Evolutionary conservation across 768 basidiomycete genomes (phyloP).

Genomic region (Tylopilus rubrobrunneus): DNA sequence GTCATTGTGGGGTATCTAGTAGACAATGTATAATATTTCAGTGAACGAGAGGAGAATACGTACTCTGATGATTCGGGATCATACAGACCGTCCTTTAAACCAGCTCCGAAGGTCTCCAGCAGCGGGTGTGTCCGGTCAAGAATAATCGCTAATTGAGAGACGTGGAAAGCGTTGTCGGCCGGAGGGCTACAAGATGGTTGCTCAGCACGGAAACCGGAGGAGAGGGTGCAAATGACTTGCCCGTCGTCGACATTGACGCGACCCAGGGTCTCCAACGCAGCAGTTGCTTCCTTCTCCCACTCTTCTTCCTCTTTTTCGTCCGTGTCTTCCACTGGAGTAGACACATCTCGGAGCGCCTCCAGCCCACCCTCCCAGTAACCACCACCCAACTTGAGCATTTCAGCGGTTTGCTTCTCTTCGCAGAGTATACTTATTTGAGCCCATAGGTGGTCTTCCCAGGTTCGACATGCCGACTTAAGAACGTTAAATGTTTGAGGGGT

Average conservation of each 20-base stretch:
- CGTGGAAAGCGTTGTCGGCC: conserved; percentile 74
- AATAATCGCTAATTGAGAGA: conserved; percentile 78
- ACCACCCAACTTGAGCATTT: conserved; percentile 59
- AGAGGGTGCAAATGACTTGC: conserved; percentile 33
- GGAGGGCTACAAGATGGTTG: conserved; percentile 39
- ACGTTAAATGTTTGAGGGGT: conserved; percentile 60
- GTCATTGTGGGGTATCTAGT: conserved; percentile 65
- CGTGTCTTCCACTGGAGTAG: conserved; percentile 18
- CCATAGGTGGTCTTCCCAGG: conserved; percentile 98
- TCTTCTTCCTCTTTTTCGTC: conserved; percentile 46
- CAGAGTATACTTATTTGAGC: conserved; percentile 77
- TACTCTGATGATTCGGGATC: conserved; percentile 52
- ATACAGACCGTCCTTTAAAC: conserved; percentile 50
- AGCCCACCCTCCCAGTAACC: conserved; percentile 79
- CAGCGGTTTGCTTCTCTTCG: conserved; percentile 73
- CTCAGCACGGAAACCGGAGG: conserved; percentile 1
- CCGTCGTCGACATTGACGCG: conserved; percentile 61
- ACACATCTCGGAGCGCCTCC: conserved; percentile 40
- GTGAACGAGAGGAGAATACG: conserved; percentile 23
- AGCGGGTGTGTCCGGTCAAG: conserved; percentile 64
- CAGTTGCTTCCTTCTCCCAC: conserved; percentile 64
- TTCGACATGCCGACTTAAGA: conserved; percentile 71
- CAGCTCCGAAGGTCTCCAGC: conserved; percentile 63
- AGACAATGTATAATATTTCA: not conserved
- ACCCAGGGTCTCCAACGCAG: conserved; percentile 54